A percentile compares a stretch with the other conserved stretches of the same genome.
Conservation (phyloP, 169 alveolate species). For the Babesia divergens region DNA sequence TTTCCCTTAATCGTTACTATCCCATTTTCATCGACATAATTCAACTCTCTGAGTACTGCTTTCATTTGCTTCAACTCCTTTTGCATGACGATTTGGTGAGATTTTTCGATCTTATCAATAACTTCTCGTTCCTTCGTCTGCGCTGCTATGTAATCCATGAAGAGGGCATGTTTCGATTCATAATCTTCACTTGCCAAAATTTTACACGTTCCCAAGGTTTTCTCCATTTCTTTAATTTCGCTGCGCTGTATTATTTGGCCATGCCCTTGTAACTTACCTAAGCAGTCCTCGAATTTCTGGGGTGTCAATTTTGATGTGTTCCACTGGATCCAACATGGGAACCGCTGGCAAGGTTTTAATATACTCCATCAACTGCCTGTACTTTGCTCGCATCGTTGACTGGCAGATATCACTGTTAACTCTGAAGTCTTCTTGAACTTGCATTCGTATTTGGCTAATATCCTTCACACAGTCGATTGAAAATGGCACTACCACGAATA, state of each 20-base stretch:
- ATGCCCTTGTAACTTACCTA: slow-evolving; percentile 30
- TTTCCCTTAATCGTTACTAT: slow-evolving; percentile 93
- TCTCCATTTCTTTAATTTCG: slow-evolving; percentile 45
- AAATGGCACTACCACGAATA: slow-evolving; percentile 46
- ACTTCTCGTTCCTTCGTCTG: slow-evolving; percentile 39
- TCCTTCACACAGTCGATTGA: slow-evolving; percentile 48
- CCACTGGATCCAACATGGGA: slow-evolving; percentile 89
- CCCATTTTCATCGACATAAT: slow-evolving; percentile 86
- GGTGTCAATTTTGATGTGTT: slow-evolving; percentile 87
- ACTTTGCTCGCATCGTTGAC: slow-evolving; percentile 34
- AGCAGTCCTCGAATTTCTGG: slow-evolving; percentile 63
- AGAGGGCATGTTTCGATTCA: slow-evolving; percentile 4
- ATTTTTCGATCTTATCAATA: slow-evolving; percentile 13
- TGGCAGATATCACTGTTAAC: slow-evolving; percentile 24
- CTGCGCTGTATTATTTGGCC: neutral
- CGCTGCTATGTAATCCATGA: slow-evolving; percentile 36
- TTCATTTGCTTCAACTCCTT: slow-evolving; percentile 90
- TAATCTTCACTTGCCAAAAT: slow-evolving; percentile 38
- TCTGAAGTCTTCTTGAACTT: slow-evolving; percentile 33
- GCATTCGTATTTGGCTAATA: slow-evolving; percentile 52
- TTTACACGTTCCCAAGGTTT: slow-evolving; percentile 13
- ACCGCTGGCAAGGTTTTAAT: slow-evolving; percentile 48
- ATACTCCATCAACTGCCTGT: slow-evolving; percentile 26
- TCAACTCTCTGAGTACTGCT: slow-evolving; percentile 89
- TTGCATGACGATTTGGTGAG: slow-evolving; percentile 57